Evolutionary conservation across 2,329 filamentous ascomycete genomes (phyloP).

Genomic region (Xylariaceae sp.): DNA sequence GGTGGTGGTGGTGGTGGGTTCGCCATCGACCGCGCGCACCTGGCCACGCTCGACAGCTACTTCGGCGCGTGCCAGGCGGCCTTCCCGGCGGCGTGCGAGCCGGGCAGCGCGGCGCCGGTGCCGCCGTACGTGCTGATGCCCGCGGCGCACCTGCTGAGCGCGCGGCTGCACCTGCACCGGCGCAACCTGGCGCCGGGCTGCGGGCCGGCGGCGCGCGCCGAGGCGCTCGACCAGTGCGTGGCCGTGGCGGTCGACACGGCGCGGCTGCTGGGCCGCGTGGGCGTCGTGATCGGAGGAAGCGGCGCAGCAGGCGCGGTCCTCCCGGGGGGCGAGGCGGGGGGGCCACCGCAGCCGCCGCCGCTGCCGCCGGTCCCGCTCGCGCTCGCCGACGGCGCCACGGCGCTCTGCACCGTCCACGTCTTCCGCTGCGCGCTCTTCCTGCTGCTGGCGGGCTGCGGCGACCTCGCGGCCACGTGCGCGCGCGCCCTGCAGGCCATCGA

Average conservation of each 20-base stretch:
- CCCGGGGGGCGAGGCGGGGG: too few species aligned
- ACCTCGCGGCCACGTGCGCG: slow-evolving; percentile 65
- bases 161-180: slow-evolving; percentile 77
- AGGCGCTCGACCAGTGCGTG: slow-evolving; percentile 72
- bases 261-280: slow-evolving; percentile 61
- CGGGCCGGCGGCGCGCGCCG: slow-evolving; percentile 54
- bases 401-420: slow-evolving; percentile 72
- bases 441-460: slow-evolving; percentile 65
- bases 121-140: slow-evolving; percentile 69
- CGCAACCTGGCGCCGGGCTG: slow-evolving; percentile 77
- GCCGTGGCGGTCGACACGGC: slow-evolving; percentile 71
- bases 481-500: slow-evolving; percentile 65
- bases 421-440: slow-evolving; percentile 82
- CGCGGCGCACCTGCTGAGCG: slow-evolving; percentile 70
- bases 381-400: slow-evolving; percentile 60
- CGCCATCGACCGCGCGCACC: slow-evolving; percentile 55
- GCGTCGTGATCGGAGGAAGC: too few species aligned
- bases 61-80: slow-evolving; percentile 67
- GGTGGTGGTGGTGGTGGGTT: too few species aligned
- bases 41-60: slow-evolving; percentile 75
- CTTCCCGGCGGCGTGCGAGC: slow-evolving; percentile 69
- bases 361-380: too few species aligned
- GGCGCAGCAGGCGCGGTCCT: too few species aligned
- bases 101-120: slow-evolving; percentile 57
- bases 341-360: too few species aligned